Evolutionary conservation across 176 grass and related monocot genomes (phyloP), one percentile per base, ranked within the genome.

Genomic region (Aegilops speltoides): DNA sequence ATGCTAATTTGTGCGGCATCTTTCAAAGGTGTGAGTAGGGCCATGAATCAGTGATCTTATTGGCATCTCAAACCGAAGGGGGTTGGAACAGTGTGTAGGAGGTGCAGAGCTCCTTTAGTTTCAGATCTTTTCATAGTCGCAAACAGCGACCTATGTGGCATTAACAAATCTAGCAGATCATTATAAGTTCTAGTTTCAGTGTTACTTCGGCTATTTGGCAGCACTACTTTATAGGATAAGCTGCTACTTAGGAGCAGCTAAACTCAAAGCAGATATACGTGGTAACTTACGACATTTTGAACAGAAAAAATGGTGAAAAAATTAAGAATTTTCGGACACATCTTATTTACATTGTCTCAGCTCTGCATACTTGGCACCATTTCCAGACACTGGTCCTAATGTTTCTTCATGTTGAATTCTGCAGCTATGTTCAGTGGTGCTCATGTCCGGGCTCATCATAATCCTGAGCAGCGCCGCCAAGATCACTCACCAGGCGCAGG

Each of bases 401-500:
- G 15, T 7, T 24, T 41, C 22, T 22, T 32, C 9, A 37, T 48
- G n/a, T 64, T 65, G 23, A 25, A 19, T 19, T 73, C 23, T 83
- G 32, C 92, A 99, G 97, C 79, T 99, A 3, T 93, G 90, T 83
- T 99, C 97, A 7, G 74, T 99, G 4, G 89, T 99, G 69, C 92
- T 99, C 26, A 86, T 99, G 83, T 88, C 92, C 1, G 97, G 97
- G 65, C 87, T 99, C 15, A 84, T 91, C 71, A 91, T 99, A 79
- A 95, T 95, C 84, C 75, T 99, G 61, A 93, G 94, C 76, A 96
- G 97, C 52, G 92, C 94, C 3, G 94, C 92, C 3, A 96, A 94
- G 87, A 99, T 99, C 71, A 99, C 97, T 11, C 97, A 99, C 87
- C 92, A 99, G 77, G 97, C 97, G 3, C 94, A 96, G 76, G 84